These are phyloP conservation scores for Aspergillus versicolor DNA, from an alignment of 2,329 filamentous ascomycete species.

Conservation along the genomic window DNA sequence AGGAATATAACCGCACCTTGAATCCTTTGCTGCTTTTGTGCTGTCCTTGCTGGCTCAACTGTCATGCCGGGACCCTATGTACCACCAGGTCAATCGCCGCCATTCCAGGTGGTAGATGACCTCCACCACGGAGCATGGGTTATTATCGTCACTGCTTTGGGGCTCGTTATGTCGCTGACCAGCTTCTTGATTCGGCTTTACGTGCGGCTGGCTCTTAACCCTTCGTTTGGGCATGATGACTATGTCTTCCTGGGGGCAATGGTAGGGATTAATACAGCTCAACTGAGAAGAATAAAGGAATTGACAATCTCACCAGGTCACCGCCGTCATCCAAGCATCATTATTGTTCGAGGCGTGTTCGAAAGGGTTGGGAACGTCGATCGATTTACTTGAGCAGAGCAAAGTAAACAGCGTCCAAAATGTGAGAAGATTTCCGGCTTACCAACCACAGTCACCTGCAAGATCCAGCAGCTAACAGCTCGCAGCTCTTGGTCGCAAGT, in stretches of 20 bases:
- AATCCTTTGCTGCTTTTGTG: background rate
- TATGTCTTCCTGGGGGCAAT: constrained; percentile 32
- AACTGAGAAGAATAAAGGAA: background rate
- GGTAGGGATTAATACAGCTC: constrained; percentile 19
- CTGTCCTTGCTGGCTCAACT: background rate
- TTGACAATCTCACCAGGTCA: constrained; percentile 17
- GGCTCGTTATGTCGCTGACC: constrained; percentile 35
- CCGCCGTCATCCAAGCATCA: constrained; percentile 32
- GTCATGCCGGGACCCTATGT: constrained; percentile 28
- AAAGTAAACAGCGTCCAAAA: constrained; percentile 27
- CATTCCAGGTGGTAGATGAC: constrained; percentile 40
- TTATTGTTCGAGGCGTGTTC: constrained; percentile 32
- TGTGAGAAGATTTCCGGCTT: constrained; percentile 16
- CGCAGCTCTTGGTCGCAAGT: constrained; percentile 32
- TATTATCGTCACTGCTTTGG: constrained; percentile 39
- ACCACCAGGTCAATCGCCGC: constrained; percentile 35
- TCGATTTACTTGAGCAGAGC: constrained; percentile 23
- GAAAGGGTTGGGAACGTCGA: constrained; percentile 35
- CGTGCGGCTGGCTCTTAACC: constrained; percentile 33
- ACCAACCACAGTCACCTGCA: no score
- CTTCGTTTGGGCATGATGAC: constrained; percentile 36
- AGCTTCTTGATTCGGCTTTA: constrained; percentile 38
- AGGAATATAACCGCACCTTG: constrained; percentile 4
- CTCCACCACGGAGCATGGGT: constrained; percentile 41
- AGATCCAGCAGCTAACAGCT: background rate